Percentiles rank a stretch among this genome's conserved stretches.
Conservation (phyloP, 2,329 filamentous ascomycete species). For the Mariannaea sp. region DNA sequence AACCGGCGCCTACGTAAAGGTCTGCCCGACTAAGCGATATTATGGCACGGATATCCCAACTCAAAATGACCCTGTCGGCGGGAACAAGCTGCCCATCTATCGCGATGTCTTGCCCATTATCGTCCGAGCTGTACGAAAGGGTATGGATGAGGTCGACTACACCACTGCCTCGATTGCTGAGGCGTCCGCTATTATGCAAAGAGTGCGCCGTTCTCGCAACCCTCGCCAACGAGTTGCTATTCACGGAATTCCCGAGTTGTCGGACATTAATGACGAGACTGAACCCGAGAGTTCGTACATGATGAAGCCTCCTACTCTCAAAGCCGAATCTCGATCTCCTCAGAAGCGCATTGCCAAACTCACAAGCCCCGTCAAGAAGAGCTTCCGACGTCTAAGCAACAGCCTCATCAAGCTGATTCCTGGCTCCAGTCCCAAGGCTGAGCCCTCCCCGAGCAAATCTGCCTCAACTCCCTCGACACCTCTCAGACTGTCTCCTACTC, state of each 20-base stretch:
- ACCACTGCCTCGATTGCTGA: constrained; percentile 37
- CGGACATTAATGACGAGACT: constrained; percentile 37
- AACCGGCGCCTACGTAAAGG: constrained; percentile 17
- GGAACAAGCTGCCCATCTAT: constrained; percentile 38
- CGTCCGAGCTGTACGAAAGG: constrained; percentile 27
- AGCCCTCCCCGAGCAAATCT: constrained; percentile 41
- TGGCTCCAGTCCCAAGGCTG: constrained; percentile 26
- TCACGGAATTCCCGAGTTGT: constrained; percentile 33
- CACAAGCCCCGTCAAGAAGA: constrained; percentile 35
- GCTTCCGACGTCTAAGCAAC: constrained; percentile 36
- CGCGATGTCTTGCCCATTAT: constrained; percentile 35
- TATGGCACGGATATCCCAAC: constrained; percentile 24
- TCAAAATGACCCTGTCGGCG: constrained; percentile 23
- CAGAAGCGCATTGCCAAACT: constrained; percentile 39
- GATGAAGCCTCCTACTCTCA: constrained; percentile 28
- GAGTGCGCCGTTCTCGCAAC: constrained; percentile 26
- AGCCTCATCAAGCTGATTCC: constrained; percentile 40
- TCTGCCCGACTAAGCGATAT: constrained; percentile 40
- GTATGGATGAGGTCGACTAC: constrained; percentile 32
- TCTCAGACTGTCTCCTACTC: constrained; percentile 24
- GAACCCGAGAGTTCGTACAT: constrained; percentile 38
- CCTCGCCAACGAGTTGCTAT: constrained; percentile 32
- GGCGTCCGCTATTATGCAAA: constrained; percentile 26
- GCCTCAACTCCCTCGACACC: constrained; percentile 36
- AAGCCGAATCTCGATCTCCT: constrained; percentile 39